phyloP scores from a whole-genome alignment of 106 monocot species.

The Triglochin maritima region DNA sequence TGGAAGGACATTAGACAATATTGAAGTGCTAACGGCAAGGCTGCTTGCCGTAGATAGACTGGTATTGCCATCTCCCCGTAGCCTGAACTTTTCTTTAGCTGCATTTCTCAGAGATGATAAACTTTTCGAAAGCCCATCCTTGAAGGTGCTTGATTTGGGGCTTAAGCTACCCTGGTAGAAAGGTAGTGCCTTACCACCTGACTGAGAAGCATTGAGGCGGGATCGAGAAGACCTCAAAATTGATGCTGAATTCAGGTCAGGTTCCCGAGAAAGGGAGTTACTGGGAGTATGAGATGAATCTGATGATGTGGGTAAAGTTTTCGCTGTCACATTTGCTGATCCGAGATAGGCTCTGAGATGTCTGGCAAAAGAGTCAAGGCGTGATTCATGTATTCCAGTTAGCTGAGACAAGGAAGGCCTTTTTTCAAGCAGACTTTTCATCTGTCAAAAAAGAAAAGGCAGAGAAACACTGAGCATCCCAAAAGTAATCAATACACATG shows the following conservation, averaged over 20 bases:
- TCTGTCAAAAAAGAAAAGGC: constrained; percentile 24
- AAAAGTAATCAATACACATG: no score
- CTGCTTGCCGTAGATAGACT: constrained; percentile 2
- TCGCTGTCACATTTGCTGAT: constrained; percentile 11
- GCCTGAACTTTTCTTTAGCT: constrained; percentile 29
- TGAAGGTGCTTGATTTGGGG: constrained; percentile 42
- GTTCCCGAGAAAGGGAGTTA: constrained; percentile 3
- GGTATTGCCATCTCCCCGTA: constrained; percentile 16
- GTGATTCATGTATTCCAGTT: constrained; percentile 60
- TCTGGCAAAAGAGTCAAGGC: constrained; percentile 76
- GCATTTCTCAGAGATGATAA: constrained; percentile 11
- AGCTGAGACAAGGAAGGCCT: constrained; percentile 70
- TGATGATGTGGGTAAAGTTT: constrained; percentile 16
- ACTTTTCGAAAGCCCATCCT: constrained; percentile 26
- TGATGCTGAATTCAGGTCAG: constrained; percentile 4
- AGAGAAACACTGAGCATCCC: no score
- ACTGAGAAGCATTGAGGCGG: constrained; percentile 7
- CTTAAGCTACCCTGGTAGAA: constrained; percentile 33
- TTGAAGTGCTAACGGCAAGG: constrained; percentile 1
- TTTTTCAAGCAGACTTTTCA: constrained; percentile 62
- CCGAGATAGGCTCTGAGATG: constrained; percentile 61
- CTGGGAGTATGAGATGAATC: not conserved
- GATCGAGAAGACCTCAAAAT: constrained; percentile 18
- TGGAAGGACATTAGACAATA: not conserved
- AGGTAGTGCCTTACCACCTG: constrained; percentile 21